Conservation (phyloP, 1,139 yeast genomes). For the Spathaspora sp. region DNA sequence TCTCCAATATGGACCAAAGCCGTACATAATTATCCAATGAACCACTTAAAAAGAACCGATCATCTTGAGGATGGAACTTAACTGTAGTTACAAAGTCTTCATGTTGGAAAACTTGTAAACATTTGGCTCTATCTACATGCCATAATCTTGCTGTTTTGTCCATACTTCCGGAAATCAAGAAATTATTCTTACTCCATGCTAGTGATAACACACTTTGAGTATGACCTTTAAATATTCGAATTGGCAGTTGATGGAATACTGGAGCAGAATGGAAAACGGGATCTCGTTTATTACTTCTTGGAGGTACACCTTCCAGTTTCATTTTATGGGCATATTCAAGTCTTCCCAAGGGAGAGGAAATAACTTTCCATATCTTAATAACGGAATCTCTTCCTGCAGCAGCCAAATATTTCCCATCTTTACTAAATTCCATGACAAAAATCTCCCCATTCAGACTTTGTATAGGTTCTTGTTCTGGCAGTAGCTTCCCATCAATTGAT, state of each 20-base stretch:
- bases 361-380: conserved; percentile 77
- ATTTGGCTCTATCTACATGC: conserved; percentile 71
- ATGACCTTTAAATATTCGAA: conserved; percentile 65
- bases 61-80: conserved; percentile 83
- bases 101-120: conserved; percentile 67
- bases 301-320: conserved; percentile 12
- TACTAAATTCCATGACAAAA: conserved; percentile 71
- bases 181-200: conserved; percentile 89
- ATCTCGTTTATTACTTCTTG: conserved; percentile 13
- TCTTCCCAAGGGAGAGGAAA: conserved; percentile 66
- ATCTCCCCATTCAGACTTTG: conserved; percentile 43
- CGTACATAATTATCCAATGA: conserved; percentile 78
- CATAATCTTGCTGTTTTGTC: conserved; percentile 82
- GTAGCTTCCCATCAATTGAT: conserved; percentile 8
- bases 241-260: conserved; percentile 73
- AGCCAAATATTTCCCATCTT: conserved; percentile 80
- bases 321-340: conserved; percentile 33
- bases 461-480: neutral
- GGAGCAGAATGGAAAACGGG: conserved; percentile 57
- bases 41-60: conserved; percentile 82
- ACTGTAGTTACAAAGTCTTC: conserved; percentile 83
- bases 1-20: conserved; percentile 81
- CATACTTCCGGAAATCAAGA: conserved; percentile 78
- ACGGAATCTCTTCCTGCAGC: conserved; percentile 76
- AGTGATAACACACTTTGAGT: conserved; percentile 65